Base-by-base conservation (phyloP, 2,329 filamentous ascomycete genomes). In the Sordariomycetes sp. region DNA sequence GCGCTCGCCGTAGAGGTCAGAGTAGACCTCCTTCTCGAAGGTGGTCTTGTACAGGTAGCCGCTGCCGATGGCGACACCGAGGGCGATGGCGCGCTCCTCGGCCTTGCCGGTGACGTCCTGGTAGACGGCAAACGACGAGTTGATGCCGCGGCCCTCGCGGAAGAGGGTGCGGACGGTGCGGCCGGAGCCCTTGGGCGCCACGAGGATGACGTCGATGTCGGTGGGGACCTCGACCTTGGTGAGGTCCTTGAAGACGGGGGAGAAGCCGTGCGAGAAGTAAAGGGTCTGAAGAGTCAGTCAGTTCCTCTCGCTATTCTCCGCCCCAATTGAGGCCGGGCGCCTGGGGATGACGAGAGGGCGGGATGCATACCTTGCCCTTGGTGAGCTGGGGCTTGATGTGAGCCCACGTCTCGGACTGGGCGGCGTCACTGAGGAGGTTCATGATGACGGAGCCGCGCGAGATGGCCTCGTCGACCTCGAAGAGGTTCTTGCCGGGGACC, bases 221-320 rank as follows among this genome's bases (percentile, higher is more conserved):
- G 74, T 83, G 76, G 94, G 94, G 62, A 96, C 89, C 62, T 99
- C 94, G 72, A 99, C 94, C 77, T 96, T 95, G 83, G 94, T 99
- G 72, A 94, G 86, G 74, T 96, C 87, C 83, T 96, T 96, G 89
- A 99, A 99, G 76, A 99, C 91, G 72, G 94, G 94, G 62, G 94
- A 97, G 89, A 99, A 99, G 71, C 94, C 94, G 85, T 99, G 94
- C 66, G 94, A 97, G 85, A 99, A 99, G 87, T 99, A 99, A 67
- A 99, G 89, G 61, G 94, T 99, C 92, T 94, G 63, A 15, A 22
- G 10, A 42, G 20, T 42, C 10, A 55, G 42, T 22, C n/a, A n/a
- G n/a, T n/a, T n/a, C n/a, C 15, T 53, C 45, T 34, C 54, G 17
- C 17, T 35, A 13, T 52, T 55, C 50, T 45, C 56, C 53, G 51